Evolutionary conservation across 345 rosid species (phyloP).

Genomic region (Eucalyptus marginata): DNA sequence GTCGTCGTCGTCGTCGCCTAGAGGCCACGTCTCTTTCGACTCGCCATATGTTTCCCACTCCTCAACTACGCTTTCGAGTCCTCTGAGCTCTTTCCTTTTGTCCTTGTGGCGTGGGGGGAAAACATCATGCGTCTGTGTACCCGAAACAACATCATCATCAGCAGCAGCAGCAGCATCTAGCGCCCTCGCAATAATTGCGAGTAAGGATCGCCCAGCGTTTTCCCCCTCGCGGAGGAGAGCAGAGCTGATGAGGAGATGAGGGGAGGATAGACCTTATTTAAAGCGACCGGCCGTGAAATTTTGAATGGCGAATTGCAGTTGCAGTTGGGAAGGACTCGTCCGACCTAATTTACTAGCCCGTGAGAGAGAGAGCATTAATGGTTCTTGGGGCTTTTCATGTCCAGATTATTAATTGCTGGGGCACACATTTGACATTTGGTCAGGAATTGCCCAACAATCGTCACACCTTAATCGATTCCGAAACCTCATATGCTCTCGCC

Average conservation of each 20-base stretch:
- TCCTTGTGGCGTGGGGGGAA: neutral
- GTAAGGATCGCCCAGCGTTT: neutral
- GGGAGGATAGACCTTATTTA: neutral
- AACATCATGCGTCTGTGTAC: neutral
- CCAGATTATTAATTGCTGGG: neutral
- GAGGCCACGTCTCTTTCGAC: neutral
- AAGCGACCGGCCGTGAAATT: neutral
- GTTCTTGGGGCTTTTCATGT: neutral
- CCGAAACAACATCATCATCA: neutral
- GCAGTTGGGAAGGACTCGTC: neutral
- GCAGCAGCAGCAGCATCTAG: neutral
- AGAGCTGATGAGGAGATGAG: neutral
- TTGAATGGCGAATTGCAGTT: neutral
- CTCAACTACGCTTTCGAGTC: neutral
- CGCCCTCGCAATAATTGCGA: neutral
- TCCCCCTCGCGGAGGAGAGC: neutral
- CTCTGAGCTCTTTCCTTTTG: neutral
- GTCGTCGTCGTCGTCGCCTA: too few species aligned
- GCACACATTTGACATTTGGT: neutral
- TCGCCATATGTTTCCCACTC: neutral
- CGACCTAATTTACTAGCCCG: neutral
- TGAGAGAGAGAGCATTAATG: neutral
- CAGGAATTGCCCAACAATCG: neutral
- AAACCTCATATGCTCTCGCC: neutral
- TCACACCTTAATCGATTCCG: neutral